These are phyloP conservation scores for Sclerotiophoma versabilis DNA, from an alignment of 2,329 filamentous ascomycete genomes.

Conservation along the genomic window DNA sequence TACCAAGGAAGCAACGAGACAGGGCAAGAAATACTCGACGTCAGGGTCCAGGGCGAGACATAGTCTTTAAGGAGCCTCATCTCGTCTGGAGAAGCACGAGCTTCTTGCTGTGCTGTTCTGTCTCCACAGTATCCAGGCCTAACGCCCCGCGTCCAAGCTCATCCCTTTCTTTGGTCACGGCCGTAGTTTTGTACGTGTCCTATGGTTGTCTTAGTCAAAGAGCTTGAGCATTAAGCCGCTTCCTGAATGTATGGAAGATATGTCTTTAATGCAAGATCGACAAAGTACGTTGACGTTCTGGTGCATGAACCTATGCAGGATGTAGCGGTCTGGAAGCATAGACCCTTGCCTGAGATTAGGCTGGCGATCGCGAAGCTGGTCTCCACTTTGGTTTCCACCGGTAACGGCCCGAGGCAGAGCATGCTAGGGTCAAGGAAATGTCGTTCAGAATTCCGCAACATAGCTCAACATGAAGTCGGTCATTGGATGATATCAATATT, in stretches of 20 bases:
- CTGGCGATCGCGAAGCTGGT: conserved; percentile 1
- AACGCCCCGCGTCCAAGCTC: not conserved
- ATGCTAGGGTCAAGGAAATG: too few species aligned
- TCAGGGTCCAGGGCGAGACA: conserved; percentile 4
- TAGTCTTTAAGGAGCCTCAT: conserved; percentile 11
- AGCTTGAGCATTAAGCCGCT: too few species aligned
- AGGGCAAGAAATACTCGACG: not conserved
- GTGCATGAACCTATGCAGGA: too few species aligned
- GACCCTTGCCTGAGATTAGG: conserved; percentile 13
- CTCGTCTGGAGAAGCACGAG: conserved; percentile 18
- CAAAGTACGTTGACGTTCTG: too few species aligned
- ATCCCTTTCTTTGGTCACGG: conserved; percentile 2
- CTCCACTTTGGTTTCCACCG: conserved; percentile 1
- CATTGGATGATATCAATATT: not conserved
- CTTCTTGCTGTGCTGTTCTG: conserved; percentile 9
- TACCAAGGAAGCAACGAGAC: not conserved
- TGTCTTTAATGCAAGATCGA: too few species aligned
- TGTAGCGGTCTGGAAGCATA: conserved; percentile 16
- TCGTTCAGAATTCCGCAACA: not conserved
- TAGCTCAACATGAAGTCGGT: too few species aligned
- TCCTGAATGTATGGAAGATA: too few species aligned
- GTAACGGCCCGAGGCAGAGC: conserved; percentile 4
- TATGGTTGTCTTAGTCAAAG: too few species aligned
- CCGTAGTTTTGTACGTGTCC: not conserved
- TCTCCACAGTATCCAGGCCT: not conserved